phyloP scores from a whole-genome alignment of 805 yeast species.

The Saccharomycopsis sp. region DNA sequence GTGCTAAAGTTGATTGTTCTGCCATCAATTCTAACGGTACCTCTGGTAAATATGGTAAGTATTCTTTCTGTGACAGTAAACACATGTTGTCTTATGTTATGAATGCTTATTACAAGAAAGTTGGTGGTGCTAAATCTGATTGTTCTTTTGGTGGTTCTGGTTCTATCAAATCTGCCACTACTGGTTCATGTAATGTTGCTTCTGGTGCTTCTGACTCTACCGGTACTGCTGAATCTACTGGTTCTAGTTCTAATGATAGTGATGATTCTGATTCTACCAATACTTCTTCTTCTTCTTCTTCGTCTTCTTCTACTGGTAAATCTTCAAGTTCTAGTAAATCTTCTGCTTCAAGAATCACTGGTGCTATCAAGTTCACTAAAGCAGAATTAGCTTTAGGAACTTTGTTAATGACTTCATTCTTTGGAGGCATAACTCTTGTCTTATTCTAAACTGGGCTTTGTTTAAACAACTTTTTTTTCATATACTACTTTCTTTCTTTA shows the following conservation, averaged over 20 bases:
- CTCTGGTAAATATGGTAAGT: conserved; percentile 59
- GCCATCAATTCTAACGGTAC: conserved; percentile 56
- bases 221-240: conserved; percentile 29
- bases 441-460: conserved; percentile 12
- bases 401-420: conserved; percentile 14
- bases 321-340: conserved; percentile 20
- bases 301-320: conserved; percentile 21
- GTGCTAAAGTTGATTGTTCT: conserved; percentile 46
- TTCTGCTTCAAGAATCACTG: conserved; percentile 1
- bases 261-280: conserved; percentile 21
- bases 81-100: conserved; percentile 56
- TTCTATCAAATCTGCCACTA: conserved; percentile 31
- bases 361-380: conserved; percentile 9
- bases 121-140: conserved; percentile 36
- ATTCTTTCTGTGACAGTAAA: conserved; percentile 59
- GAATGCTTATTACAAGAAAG: conserved; percentile 48
- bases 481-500: not conserved
- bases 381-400: conserved; percentile 11
- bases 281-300: conserved; percentile 21
- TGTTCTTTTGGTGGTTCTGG: conserved; percentile 72
- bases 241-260: conserved; percentile 29
- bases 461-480: not conserved
- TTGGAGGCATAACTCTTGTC: conserved; percentile 14
- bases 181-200: conserved; percentile 40
- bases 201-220: conserved; percentile 41